A percentile compares a stretch with the other conserved stretches of the same genome.
Evolutionary conservation across 805 yeast species (phyloP).

Genomic region (Komagataella kurtzmanii): DNA sequence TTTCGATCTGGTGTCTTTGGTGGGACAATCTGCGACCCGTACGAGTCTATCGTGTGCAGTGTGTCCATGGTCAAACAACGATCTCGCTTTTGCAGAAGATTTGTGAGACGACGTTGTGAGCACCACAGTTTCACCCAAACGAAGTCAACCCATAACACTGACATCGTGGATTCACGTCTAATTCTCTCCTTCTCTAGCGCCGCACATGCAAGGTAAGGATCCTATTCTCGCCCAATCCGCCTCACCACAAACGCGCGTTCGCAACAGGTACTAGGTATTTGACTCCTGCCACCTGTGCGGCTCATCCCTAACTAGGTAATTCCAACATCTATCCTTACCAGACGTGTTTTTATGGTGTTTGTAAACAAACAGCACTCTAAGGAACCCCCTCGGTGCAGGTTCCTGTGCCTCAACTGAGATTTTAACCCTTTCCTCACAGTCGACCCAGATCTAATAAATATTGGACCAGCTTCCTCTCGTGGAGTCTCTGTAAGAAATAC

Average conservation of each 20-base stretch:
- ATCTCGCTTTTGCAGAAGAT: not conserved
- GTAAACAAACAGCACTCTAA: not conserved
- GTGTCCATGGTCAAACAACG: not conserved
- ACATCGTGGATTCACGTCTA: not conserved
- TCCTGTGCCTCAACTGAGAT: not conserved
- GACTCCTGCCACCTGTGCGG: not conserved
- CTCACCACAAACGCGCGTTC: not conserved
- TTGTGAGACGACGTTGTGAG: not conserved
- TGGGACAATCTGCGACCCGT: constrained; percentile 1
- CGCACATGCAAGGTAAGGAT: not conserved
- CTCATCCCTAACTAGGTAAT: not conserved
- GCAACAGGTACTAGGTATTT: not conserved
- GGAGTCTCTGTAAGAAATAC: not conserved
- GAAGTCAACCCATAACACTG: not conserved
- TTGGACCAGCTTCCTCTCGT: not conserved
- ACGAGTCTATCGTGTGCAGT: not conserved
- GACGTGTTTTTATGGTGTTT: not conserved
- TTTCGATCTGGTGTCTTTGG: constrained; percentile 3
- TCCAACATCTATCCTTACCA: not conserved
- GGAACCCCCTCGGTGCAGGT: not conserved
- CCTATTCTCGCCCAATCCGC: not conserved
- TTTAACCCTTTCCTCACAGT: not conserved
- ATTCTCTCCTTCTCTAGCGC: not conserved
- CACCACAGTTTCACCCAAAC: too few species aligned
- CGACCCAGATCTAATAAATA: not conserved